These are phyloP conservation scores for Murraya koenigii DNA, from an alignment of 345 rosid species.

Conservation along the genomic window DNA sequence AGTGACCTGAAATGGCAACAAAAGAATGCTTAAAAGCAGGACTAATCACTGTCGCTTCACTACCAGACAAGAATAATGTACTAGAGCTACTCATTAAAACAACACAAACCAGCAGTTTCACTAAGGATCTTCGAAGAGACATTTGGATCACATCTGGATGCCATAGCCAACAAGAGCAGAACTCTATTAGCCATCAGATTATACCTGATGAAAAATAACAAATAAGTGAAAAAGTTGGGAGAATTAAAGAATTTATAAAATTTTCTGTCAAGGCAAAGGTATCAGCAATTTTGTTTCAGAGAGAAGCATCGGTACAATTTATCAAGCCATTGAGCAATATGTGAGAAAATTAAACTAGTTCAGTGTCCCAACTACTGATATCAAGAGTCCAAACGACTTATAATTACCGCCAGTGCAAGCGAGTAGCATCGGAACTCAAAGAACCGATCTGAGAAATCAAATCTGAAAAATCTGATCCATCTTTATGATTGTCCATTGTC, in stretches of 20 bases:
- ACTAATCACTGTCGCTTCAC: slow-evolving; percentile 3
- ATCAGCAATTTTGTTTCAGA: slow-evolving; percentile 11
- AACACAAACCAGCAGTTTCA: slow-evolving; percentile 81
- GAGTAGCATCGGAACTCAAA: slow-evolving; percentile 85
- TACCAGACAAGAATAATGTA: neutral
- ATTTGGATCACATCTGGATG: slow-evolving; percentile 66
- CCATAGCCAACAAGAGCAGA: slow-evolving; percentile 88
- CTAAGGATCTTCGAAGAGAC: slow-evolving; percentile 66
- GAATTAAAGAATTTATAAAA: neutral
- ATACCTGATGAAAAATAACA: slow-evolving; percentile 51
- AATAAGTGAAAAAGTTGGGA: neutral
- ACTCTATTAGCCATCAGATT: slow-evolving; percentile 99
- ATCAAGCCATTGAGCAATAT: too few relatives aligned
- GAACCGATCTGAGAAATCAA: slow-evolving; percentile 84
- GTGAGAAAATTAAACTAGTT: slow-evolving; percentile 11
- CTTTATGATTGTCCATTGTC: slow-evolving; percentile 52
- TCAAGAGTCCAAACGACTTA: slow-evolving; percentile 18
- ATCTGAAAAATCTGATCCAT: slow-evolving; percentile 65
- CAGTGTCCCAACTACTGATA: slow-evolving; percentile 4
- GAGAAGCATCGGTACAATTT: neutral
- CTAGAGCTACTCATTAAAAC: slow-evolving; percentile 17
- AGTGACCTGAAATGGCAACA: slow-evolving; percentile 68
- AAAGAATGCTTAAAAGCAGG: neutral
- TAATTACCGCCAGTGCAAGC: slow-evolving; percentile 93
- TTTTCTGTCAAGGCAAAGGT: neutral